phyloP scores from a whole-genome alignment of 2,329 filamentous ascomycete species.

The Apiospora hydei region DNA sequence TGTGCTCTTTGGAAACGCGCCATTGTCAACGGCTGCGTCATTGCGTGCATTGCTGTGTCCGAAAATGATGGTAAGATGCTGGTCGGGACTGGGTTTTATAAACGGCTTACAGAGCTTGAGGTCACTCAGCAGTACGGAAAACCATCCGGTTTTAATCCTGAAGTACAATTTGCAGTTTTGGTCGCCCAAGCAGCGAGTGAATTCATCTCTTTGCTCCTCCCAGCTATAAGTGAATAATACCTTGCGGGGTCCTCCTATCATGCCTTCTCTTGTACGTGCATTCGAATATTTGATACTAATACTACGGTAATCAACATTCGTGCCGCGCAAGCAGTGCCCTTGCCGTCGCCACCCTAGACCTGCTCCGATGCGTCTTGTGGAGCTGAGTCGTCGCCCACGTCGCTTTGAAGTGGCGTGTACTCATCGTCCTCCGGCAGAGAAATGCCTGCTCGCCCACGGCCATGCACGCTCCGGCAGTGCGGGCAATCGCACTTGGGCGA shows the following conservation, averaged over 20 bases:
- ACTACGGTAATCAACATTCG: neutral
- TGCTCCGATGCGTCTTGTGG: neutral
- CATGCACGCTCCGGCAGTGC: neutral
- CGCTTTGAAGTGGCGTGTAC: constrained; percentile 7
- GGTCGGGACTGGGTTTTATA: no score
- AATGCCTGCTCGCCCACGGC: neutral
- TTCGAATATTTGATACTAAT: neutral
- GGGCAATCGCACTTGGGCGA: neutral
- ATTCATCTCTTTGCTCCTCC: no score
- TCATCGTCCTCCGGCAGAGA: neutral
- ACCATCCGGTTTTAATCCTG: no score
- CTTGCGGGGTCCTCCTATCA: no score
- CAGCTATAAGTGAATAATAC: no score
- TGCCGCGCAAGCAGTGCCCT: neutral
- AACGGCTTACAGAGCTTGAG: no score
- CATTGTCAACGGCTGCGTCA: no score
- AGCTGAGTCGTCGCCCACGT: neutral
- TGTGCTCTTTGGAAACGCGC: no score
- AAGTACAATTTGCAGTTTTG: neutral
- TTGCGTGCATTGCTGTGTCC: no score
- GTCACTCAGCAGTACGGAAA: no score
- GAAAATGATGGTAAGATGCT: no score
- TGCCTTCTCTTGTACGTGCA: neutral
- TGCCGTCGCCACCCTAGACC: neutral
- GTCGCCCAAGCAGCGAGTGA: neutral